Base-by-base conservation (phyloP, 2,329 filamentous ascomycete genomes). In the Nemania serpens region DNA sequence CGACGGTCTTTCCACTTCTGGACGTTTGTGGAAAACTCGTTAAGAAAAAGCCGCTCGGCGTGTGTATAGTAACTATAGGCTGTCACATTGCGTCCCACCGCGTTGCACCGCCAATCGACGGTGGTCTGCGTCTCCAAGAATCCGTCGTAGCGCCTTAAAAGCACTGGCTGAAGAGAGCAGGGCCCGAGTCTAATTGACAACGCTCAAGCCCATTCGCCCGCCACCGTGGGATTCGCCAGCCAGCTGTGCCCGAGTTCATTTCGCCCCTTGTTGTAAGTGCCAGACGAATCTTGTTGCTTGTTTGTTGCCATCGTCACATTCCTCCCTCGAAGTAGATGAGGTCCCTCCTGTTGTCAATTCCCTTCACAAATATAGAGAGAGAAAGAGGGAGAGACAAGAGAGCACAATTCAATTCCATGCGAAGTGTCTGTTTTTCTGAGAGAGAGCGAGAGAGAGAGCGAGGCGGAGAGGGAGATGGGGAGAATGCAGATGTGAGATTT, bases 221-320 rank as follows among this genome's bases (percentile, higher is more conserved):
- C 57, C 54, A 43, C 53, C 59, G 53, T 54, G 39, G 62, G 55
- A 51, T 47, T 54, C 43, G 58, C 51, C 49, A 49, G 52, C 50
- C 47, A 17, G 51, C 45, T 46, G 48, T 29, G 29, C 37, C 39
- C 22, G 11, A 42, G 20, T 34, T 47, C 53, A 55, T 54, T 59
- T 60, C 55, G 15, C 11, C 36, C 15, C 34, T 52, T 61, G 45
- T 65, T 47, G 69, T 70, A 69, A 71, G 69, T 71, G 43, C 48
- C 49, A 58, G 62, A 55, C 55, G n/a, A n/a, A 52, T 57, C 43
- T 54, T 47, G 36, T 33, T 43, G 17, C 4, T n/a, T 39, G 15
- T 12, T 39, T 36, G 29, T 46, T 25, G 20, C 37, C 37, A 39
- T 34, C 45, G 17, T 56, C 49, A 33, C 48, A 51, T 60, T 39